Evolutionary conservation across 164 flowering plant species (phyloP), one percentile per base, ranked within the genome.

Genomic region (Nelumbo lutea): DNA sequence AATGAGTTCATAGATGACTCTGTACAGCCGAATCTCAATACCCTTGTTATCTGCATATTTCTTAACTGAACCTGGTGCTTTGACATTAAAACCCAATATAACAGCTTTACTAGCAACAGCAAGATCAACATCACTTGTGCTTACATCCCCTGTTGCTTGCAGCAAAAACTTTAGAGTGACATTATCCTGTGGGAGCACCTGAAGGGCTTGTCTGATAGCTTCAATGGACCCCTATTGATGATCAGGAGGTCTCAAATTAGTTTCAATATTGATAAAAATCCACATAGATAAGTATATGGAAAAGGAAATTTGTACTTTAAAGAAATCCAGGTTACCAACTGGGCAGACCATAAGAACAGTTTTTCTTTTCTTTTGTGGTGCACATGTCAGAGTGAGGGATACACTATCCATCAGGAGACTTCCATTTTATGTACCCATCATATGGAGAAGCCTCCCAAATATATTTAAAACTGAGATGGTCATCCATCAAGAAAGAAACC

Each of bases 151-250:
- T 42, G 95, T 82, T 61, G 95, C 90, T 82, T 90, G 88, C 76
- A 94, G 75, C 65, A 94, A 83, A 79, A 91, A 94, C 77, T 87
- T 94, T 74, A 94, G 62, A 61, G 88, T 82, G 62, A 91, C 93
- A 78, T 88, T 94, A 60, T 86, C 87, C 81, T 87, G 98, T 51
- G 98, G 98, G 62, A 94, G 97, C 57, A 83, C 89, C 68, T 85
- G 88, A 67, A 94, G 82, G 48, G 98, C 96, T 84, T 91, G 97
- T 77, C 79, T 88, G 69, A 91, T 79, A 62, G 98, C 98, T 77
- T 94, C 97, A 68, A 88, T 90, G 41, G 98, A 91, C 79, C 98
- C 98, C 98, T 93, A 70, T 42, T 15, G 73, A 70, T 43, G 51
- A 77, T 65, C 5, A 72, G 69, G 27, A 57, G 6, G 42, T 66